Conservation (phyloP, 495 filamentous ascomycete genomes). For the Ascobolus immersus region DNA sequence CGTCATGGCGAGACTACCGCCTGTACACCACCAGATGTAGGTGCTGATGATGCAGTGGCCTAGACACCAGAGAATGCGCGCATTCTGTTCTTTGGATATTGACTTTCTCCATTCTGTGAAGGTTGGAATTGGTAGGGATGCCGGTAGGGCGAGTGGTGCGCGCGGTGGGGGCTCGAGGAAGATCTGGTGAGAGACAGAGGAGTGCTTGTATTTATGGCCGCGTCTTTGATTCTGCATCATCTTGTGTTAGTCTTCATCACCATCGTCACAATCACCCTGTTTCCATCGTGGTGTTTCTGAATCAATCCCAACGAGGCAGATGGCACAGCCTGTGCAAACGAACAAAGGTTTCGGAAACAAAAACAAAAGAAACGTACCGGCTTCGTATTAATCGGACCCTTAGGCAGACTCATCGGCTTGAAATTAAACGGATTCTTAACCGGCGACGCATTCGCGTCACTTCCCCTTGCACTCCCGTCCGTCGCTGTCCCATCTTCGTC, state of each 20-base stretch:
- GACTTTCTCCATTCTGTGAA: constrained; percentile 56
- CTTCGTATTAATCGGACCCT: constrained; percentile 42
- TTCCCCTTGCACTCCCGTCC: neutral
- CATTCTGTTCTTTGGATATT: constrained; percentile 68
- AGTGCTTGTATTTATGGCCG: constrained; percentile 95
- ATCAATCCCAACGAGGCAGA: constrained; percentile 1
- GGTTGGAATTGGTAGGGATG: constrained; percentile 81
- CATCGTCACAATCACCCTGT: neutral
- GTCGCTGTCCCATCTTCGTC: neutral
- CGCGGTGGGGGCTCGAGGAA: constrained; percentile 83
- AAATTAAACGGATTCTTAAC: constrained; percentile 67
- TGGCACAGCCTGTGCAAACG: neutral
- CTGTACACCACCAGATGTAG: constrained; percentile 59
- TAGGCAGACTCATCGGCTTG: constrained; percentile 53
- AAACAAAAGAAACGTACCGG: constrained; percentile 31
- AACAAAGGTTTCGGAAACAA: neutral
- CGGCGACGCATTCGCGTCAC: constrained; percentile 13
- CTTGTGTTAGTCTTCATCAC: constrained; percentile 1
- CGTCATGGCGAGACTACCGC: constrained; percentile 74
- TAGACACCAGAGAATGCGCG: constrained; percentile 63
- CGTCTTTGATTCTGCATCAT: constrained; percentile 71
- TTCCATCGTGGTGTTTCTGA: constrained; percentile 1
- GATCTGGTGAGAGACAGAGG: constrained; percentile 84
- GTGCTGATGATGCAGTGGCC: constrained; percentile 62
- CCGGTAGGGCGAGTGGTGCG: constrained; percentile 70